Base-by-base conservation (phyloP, 495 filamentous ascomycete species). In the Penicillium cinerascens region DNA sequence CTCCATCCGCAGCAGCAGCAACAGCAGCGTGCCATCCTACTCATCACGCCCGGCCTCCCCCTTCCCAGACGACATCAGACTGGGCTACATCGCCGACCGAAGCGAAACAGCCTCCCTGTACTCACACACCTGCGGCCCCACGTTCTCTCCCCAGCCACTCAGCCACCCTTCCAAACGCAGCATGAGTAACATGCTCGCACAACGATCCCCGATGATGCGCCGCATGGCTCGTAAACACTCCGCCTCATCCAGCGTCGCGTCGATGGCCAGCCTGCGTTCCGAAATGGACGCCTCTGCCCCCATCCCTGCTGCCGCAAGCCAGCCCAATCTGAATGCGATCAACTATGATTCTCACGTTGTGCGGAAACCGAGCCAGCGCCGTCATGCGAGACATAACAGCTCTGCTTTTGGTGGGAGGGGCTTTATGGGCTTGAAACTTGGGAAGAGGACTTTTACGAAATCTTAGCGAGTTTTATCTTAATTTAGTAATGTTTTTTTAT, bases 241-340 rank as follows among this genome's bases (percentile, higher is more conserved):
- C 5, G 86, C 87, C 1, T 79, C 84, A 0, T 88, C 85, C 16
- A 92, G 84, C 78, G 87, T 89, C 41, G 79, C 80, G 57, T 92
- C 85, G 0, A 79, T 84, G 16, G 92, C 71, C 21, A 80, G 77
- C 9, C 61, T 80, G 9, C 35, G 86, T 61, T 52, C 88, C 67
- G 55, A 76, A 74, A 43, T 93, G 73, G 49, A 92, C 76, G 15
- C 29, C 4, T 2, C 29, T 2, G 18, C 22, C 20, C 44, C 42
- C 4, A 25, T 3, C 23, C 16, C 37, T 4, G 44, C 51, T 1
- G 17, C 25, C 1, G 33, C 38, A 5, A 63, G 42, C 27, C 46
- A 60, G 26, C 36, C 44, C 4, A 49, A 42, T 11, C 29, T 46
- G 25, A 52, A 36, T 6, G 41, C 49, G 8, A 29, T 52, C 1